phyloP scores from a whole-genome alignment of 495 filamentous ascomycete genomes.

The Penicillium argentinense region DNA sequence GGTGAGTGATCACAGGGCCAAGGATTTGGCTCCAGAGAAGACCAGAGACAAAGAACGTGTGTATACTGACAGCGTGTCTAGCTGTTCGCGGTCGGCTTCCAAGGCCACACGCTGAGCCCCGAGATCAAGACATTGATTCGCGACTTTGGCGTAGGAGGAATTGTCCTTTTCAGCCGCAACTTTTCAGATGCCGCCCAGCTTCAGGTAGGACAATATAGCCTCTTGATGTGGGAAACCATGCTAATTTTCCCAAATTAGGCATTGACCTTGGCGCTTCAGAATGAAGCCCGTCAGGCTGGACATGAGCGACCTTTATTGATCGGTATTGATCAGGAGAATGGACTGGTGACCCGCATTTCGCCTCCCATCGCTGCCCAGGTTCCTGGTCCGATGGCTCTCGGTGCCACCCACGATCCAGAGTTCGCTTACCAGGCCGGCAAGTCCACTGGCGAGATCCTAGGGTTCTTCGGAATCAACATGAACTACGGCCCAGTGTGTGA shows the following conservation, averaged over 20 bases:
- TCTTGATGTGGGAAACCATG: no score
- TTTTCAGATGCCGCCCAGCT: constrained; percentile 41
- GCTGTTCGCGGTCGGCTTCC: constrained; percentile 53
- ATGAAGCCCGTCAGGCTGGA: constrained; percentile 39
- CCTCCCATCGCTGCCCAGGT: constrained; percentile 44
- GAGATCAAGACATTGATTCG: constrained; percentile 50
- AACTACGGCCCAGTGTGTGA: constrained; percentile 47
- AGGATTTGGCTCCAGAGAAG: not conserved
- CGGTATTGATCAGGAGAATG: constrained; percentile 48
- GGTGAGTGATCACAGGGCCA: constrained; percentile 9
- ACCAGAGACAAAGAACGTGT: no score
- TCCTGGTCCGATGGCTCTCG: constrained; percentile 43
- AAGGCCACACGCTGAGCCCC: constrained; percentile 41
- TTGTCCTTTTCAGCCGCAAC: constrained; percentile 50
- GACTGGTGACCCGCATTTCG: constrained; percentile 42
- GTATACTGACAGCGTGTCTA: constrained; percentile 17
- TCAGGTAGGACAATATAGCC: no score
- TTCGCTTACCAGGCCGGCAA: constrained; percentile 38
- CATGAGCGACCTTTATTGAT: constrained; percentile 44
- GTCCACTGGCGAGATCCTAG: constrained; percentile 36
- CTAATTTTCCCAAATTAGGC: no score
- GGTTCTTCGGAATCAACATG: constrained; percentile 44
- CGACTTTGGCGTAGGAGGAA: constrained; percentile 45
- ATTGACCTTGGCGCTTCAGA: constrained; percentile 37
- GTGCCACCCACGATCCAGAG: constrained; percentile 38